Evolutionary conservation across 2,329 filamentous ascomycete genomes (phyloP).

Genomic region (Verticillium tricorpus): DNA sequence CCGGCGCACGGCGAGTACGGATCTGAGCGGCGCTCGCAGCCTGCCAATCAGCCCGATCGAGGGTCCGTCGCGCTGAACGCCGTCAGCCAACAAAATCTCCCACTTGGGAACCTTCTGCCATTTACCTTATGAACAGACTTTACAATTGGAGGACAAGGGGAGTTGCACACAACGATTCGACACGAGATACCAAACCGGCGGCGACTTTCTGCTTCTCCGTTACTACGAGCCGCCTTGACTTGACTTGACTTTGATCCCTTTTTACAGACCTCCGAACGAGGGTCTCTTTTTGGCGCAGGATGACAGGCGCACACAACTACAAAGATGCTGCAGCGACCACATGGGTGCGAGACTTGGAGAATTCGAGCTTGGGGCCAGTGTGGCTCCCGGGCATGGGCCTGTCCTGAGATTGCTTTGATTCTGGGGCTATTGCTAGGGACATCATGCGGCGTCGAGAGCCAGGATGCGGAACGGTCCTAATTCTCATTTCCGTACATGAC

Average conservation of each 20-base stretch:
- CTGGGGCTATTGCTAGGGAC: not conserved
- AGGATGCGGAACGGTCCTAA: not conserved
- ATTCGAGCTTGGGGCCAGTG: not conserved
- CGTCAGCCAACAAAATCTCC: not conserved
- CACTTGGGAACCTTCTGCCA: not conserved
- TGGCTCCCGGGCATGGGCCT: not conserved
- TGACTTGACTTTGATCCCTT: not conserved
- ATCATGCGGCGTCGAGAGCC: not conserved
- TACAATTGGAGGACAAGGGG: not conserved
- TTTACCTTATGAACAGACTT: not conserved
- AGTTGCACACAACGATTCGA: not conserved
- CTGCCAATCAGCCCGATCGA: conserved; percentile 55
- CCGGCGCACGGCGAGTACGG: conserved; percentile 77
- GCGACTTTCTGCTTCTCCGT: not conserved
- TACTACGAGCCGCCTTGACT: not conserved
- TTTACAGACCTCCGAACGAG: not conserved
- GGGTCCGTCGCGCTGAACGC: not conserved
- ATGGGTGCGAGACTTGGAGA: not conserved
- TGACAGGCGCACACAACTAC: not conserved
- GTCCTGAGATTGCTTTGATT: not conserved
- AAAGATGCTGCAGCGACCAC: not conserved
- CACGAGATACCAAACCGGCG: not conserved
- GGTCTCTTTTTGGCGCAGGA: too few relatives aligned
- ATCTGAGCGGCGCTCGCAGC: conserved; percentile 58
- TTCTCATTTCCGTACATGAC: not conserved